Base-by-base conservation (phyloP, 2,329 filamentous ascomycete species). In the Ceratocystis cubensis region DNA sequence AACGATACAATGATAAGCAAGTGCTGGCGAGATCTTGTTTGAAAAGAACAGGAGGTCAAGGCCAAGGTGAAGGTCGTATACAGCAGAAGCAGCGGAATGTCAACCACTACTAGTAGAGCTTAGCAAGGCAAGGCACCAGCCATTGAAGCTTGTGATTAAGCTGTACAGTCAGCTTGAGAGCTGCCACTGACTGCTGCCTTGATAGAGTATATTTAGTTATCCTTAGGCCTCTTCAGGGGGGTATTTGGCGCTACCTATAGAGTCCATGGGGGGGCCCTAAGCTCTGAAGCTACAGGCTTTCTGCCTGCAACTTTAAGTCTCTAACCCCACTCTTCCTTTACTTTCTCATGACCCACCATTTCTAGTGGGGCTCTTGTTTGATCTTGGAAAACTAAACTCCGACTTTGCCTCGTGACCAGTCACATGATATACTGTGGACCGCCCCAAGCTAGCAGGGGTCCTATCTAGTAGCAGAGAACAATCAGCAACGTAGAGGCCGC, bases 111-210 rank as follows among this genome's bases (percentile, higher is more conserved):
- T 4, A 37, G 33, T 41, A 15, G 10, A 41, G 37, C 37, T 41
- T 41, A 53, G 48, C 56, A 59, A 59, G 56, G 48, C 56, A 59
- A 59, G 56, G 28, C 56, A 59, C 10, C 56, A 59, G 28, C 37
- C 28, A 59, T 59, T 59, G 53, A 57, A 59, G 56, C 56, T 59
- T 59, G 56, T 59, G 56, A 59, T 59, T 57, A 30, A 59, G 56
- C n/a, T 30, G 2, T 59, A 30, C n/a, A 33, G 56, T 59, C 50
- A 56, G 56, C 56, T 25, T 4, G 48, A 8, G 48, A 50, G 48
- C n/a, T 20, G 8, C 48, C 48, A 13, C 48, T 53, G 48, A 5
- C 48, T 28, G 37, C 37, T 41, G 37, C 37, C 37, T 41, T 13
- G 37, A 15, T 15, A 13, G 37, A 4, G 37, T 41, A 5, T 1